Conservation (phyloP, 2,329 filamentous ascomycete species). For the Aspergillus melleus region DNA sequence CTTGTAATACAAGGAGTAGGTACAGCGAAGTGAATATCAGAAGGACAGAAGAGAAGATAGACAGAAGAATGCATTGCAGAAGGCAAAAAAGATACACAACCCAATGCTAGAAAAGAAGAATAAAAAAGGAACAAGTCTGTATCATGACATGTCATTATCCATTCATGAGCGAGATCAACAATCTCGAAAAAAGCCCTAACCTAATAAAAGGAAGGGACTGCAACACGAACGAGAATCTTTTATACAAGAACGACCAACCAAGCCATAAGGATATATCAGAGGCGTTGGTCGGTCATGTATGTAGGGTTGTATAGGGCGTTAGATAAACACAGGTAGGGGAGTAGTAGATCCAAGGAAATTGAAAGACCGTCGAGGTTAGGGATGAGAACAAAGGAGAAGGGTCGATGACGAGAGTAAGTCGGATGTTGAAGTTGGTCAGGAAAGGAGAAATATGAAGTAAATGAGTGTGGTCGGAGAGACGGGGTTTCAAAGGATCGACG, state of each 20-base stretch:
- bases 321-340: background rate
- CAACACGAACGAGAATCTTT: background rate
- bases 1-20: conserved; percentile 6
- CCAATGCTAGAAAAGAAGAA: conserved; percentile 1
- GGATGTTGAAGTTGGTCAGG: background rate
- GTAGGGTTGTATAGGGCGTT: conserved; percentile 4
- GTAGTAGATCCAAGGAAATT: conserved; percentile 6
- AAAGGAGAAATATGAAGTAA: background rate
- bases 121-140: conserved; percentile 8
- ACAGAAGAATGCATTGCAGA: background rate
- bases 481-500: background rate
- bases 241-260: background rate
- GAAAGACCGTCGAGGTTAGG: conserved; percentile 9
- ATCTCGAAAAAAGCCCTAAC: conserved; percentile 2
- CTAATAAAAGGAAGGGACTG: background rate
- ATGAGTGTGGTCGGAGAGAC: background rate
- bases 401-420: conserved; percentile 4
- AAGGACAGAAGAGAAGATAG: conserved; percentile 2
- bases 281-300: conserved; percentile 9
- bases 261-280: background rate
- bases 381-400: conserved; percentile 11
- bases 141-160: conserved; percentile 22
- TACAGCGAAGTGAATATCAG: conserved; percentile 11
- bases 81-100: background rate
- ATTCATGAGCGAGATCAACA: conserved; percentile 10